These are phyloP conservation scores for Globisporangium uncinulatum DNA, from an alignment of 352 stramenopile genomes.

Conservation along the genomic window DNA sequence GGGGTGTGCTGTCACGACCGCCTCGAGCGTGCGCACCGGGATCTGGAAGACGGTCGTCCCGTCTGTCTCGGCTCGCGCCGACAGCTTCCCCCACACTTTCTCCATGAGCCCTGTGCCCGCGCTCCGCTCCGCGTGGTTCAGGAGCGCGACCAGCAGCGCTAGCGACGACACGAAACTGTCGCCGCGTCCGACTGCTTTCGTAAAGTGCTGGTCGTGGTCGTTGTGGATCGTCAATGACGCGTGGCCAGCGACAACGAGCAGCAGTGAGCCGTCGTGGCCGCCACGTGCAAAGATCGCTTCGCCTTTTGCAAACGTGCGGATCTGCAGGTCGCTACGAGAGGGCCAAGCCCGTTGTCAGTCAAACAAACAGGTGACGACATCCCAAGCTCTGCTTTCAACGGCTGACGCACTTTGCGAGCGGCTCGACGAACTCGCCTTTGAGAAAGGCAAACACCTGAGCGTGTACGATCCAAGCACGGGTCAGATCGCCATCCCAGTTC, in stretches of 20 bases:
- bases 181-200: constrained; percentile 39
- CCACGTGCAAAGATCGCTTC: constrained; percentile 55
- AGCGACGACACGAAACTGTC: constrained; percentile 75
- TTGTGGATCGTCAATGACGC: constrained; percentile 57
- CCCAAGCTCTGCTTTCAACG: background rate
- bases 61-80: constrained; percentile 37
- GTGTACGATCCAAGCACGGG: background rate
- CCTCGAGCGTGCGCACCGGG: constrained; percentile 32
- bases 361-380: background rate
- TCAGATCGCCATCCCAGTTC: background rate
- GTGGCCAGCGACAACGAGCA: constrained; percentile 60
- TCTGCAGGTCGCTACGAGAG: constrained; percentile 36
- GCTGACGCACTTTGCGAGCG: constrained; percentile 31
- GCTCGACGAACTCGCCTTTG: constrained; percentile 55
- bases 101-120: constrained; percentile 19
- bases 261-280: constrained; percentile 65
- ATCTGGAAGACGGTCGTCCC: constrained; percentile 66
- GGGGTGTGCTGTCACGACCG: constrained; percentile 51
- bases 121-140: constrained; percentile 31
- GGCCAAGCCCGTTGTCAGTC: background rate
- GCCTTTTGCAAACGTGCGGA: constrained; percentile 37
- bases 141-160: constrained; percentile 48
- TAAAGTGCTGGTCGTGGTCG: constrained; percentile 35
- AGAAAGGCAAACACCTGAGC: constrained; percentile 69
- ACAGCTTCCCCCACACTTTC: constrained; percentile 58